Evolutionary conservation across 2,329 filamentous ascomycete species (phyloP).

Genomic region (Epichloe gansuensis): DNA sequence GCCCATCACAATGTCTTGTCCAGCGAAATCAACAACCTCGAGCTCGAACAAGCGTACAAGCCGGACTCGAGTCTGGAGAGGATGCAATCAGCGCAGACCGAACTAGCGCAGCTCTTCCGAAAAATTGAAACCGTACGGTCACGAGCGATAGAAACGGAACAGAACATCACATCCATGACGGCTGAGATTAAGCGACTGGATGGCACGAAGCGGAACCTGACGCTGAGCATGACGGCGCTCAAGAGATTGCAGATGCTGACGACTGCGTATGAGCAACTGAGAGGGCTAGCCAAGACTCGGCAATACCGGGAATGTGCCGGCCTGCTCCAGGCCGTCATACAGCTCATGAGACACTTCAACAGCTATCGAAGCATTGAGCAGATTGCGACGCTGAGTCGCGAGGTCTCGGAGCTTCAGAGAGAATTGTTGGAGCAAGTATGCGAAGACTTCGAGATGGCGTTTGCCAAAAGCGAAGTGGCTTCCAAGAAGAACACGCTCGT

Average conservation of each 20-base stretch:
- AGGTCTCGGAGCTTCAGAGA: constrained; percentile 84
- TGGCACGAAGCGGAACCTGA: constrained; percentile 91
- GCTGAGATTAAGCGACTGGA: constrained; percentile 96
- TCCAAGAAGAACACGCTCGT: constrained; percentile 57
- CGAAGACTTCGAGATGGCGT: constrained; percentile 93
- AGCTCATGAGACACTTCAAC: constrained; percentile 98
- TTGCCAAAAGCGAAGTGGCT: constrained; percentile 73
- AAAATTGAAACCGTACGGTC: constrained; percentile 90
- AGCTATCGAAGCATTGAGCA: constrained; percentile 96
- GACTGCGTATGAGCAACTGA: constrained; percentile 94
- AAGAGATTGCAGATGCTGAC: constrained; percentile 98
- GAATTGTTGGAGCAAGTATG: constrained; percentile 96
- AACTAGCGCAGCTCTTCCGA: constrained; percentile 78
- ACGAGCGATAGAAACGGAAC: constrained; percentile 82
- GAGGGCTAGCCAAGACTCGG: constrained; percentile 66
- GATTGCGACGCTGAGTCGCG: constrained; percentile 83
- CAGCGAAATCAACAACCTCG: constrained; percentile 58
- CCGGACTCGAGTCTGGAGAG: constrained; percentile 79
- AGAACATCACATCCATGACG: constrained; percentile 96
- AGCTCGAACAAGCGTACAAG: constrained; percentile 68
- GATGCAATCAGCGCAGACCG: constrained; percentile 81
- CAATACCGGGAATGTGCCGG: constrained; percentile 95
- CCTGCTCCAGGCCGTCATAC: constrained; percentile 83
- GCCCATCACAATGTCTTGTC: constrained; percentile 73
- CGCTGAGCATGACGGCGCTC: constrained; percentile 91